Conservation (phyloP, 768 basidiomycete species). For the Naganishia vishniacii region DNA sequence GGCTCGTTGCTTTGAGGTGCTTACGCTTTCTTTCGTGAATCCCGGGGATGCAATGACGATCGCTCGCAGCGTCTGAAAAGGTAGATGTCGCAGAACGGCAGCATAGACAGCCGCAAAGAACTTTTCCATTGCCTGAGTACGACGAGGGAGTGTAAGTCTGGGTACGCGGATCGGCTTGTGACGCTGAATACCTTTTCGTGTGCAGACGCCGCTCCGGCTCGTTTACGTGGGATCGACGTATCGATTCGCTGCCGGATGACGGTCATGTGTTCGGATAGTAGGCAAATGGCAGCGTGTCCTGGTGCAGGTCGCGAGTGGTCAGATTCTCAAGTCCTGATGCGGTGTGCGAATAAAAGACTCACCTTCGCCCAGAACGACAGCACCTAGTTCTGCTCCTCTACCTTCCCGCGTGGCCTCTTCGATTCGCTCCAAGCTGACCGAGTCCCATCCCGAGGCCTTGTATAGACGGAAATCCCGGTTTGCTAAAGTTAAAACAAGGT, state of each 20-base stretch:
- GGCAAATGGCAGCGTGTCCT: constrained; percentile 84
- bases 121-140: constrained; percentile 61
- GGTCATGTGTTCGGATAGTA: constrained; percentile 96
- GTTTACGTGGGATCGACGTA: constrained; percentile 82
- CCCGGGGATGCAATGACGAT: constrained; percentile 96
- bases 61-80: constrained; percentile 72
- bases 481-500: constrained; percentile 39
- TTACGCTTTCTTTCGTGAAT: constrained; percentile 82
- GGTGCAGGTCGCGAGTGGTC: not conserved
- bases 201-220: constrained; percentile 70
- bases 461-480: constrained; percentile 86
- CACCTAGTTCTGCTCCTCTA: constrained; percentile 89
- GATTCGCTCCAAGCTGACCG: constrained; percentile 71
- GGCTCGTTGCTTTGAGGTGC: no score
- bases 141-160: not conserved
- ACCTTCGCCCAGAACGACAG: constrained; percentile 92
- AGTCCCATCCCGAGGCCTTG: constrained; percentile 86
- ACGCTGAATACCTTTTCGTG: constrained; percentile 91
- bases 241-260: constrained; percentile 84
- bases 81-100: constrained; percentile 82
- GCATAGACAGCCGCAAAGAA: constrained; percentile 83
- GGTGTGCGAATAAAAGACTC: not conserved
- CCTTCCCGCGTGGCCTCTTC: constrained; percentile 88
- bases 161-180: no score
- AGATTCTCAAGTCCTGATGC: not conserved